Evolutionary conservation across 73 alveolate genomes (phyloP).

Genomic region (Blepharisma japonicum): DNA sequence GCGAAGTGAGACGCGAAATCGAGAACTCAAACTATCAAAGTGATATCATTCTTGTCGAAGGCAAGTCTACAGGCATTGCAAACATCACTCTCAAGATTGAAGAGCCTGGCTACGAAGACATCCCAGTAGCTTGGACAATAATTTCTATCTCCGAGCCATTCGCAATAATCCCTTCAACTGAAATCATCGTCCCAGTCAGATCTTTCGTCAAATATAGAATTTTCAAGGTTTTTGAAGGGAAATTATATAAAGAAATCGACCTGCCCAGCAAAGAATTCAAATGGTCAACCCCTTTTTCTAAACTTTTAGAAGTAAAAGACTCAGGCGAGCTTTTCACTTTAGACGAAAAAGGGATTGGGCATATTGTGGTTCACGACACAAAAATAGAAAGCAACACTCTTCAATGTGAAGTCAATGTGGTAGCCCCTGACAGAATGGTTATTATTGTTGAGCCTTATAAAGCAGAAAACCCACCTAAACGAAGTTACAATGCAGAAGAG

Average conservation of each 20-base stretch:
- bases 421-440: constrained; percentile 42
- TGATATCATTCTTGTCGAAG: constrained; percentile 73
- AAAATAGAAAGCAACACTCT: constrained; percentile 47
- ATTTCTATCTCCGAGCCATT: constrained; percentile 68
- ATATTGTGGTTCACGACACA: constrained; percentile 41
- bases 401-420: constrained; percentile 47
- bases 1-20: constrained; percentile 63
- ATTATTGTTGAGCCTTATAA: constrained; percentile 29
- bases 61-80: constrained; percentile 74
- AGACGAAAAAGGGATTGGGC: constrained; percentile 37
- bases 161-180: constrained; percentile 56
- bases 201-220: constrained; percentile 58
- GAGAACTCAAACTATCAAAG: constrained; percentile 58
- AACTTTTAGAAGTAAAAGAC: constrained; percentile 29
- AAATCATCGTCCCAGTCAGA: constrained; percentile 58
- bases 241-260: constrained; percentile 22
- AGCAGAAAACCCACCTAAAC: neutral
- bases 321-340: constrained; percentile 45
- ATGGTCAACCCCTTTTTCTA: constrained; percentile 33
- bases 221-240: constrained; percentile 33
- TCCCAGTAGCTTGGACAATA: constrained; percentile 32
- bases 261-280: constrained; percentile 44
- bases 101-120: constrained; percentile 67
- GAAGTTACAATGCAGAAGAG: constrained; percentile 9
- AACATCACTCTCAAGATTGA: constrained; percentile 55